These are phyloP conservation scores for Amphicarpaea edgeworthii DNA, from an alignment of 306 rosid genomes.

Conservation along the genomic window DNA sequence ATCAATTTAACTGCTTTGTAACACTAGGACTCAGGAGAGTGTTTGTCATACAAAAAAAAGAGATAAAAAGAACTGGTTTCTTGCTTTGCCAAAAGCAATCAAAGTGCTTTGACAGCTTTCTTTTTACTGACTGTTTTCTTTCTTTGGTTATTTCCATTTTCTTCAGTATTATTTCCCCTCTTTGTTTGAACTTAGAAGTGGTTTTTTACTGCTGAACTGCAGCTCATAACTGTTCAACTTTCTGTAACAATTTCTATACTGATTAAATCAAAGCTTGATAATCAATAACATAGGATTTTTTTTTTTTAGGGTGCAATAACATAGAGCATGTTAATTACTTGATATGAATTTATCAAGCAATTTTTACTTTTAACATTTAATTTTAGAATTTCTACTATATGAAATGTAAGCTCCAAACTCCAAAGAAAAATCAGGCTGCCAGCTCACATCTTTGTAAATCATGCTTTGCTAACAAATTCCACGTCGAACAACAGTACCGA, in stretches of 20 bases:
- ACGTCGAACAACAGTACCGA: constrained; percentile 85
- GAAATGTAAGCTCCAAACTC: constrained; percentile 24
- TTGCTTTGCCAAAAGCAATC: constrained; percentile 50
- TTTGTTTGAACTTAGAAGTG: constrained; percentile 17
- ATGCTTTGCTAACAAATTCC: constrained; percentile 86
- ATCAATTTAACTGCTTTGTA: constrained; percentile 36
- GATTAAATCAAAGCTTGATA: constrained; percentile 16
- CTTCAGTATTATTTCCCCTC: neutral
- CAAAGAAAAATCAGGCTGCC: constrained; percentile 21
- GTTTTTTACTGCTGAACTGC: neutral
- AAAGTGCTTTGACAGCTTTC: constrained; percentile 57
- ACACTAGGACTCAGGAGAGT: constrained; percentile 37
- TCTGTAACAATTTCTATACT: constrained; percentile 12
- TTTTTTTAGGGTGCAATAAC: too few relatives aligned
- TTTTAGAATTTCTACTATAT: neutral
- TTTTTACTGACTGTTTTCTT: constrained; percentile 44
- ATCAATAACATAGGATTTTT: neutral
- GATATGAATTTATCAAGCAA: constrained; percentile 8
- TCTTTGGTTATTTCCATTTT: constrained; percentile 32
- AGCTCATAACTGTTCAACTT: constrained; percentile 22
- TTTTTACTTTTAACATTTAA: constrained; percentile 13
- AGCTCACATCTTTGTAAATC: constrained; percentile 42
- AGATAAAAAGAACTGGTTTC: constrained; percentile 28
- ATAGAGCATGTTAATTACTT: constrained; percentile 2
- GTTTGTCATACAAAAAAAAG: constrained; percentile 35